phyloP scores from a whole-genome alignment of 192 early-diverging fungal species.

The Podila epigama region DNA sequence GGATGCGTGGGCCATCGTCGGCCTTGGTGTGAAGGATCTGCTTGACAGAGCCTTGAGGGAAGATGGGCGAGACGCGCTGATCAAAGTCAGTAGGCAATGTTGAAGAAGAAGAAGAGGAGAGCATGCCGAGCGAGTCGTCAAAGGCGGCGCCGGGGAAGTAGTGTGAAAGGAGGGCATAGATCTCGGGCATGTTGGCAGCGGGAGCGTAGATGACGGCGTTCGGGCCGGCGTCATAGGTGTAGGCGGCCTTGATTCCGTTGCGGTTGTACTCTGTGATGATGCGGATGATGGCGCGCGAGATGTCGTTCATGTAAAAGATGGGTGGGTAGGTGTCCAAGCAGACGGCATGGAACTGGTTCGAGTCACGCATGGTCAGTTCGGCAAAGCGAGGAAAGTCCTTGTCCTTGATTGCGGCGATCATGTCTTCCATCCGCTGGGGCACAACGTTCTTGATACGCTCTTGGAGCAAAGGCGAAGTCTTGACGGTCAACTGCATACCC shows the following conservation, averaged over 20 bases:
- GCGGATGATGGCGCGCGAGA: constrained; percentile 86
- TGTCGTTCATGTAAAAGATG: constrained; percentile 97
- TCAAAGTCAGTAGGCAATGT: constrained; percentile 60
- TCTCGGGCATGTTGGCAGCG: constrained; percentile 80
- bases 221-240: constrained; percentile 99
- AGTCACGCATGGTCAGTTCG: constrained; percentile 96
- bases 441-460: constrained; percentile 89
- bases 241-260: constrained; percentile 79
- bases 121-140: constrained; percentile 57
- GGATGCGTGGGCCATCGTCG: constrained; percentile 91
- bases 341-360: constrained; percentile 99
- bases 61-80: constrained; percentile 62
- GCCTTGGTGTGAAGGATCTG: constrained; percentile 91
- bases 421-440: constrained; percentile 86
- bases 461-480: constrained; percentile 86
- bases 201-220: constrained; percentile 97
- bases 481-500: constrained; percentile 98
- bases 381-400: constrained; percentile 93
- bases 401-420: constrained; percentile 83
- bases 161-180: constrained; percentile 82
- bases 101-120: constrained; percentile 40
- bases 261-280: constrained; percentile 89
- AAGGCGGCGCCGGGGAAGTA: constrained; percentile 84
- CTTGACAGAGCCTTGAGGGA: constrained; percentile 75
- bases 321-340: constrained; percentile 99